Evolutionary conservation across 2,329 filamentous ascomycete species (phyloP).

Genomic region (Cercospora beticola): DNA sequence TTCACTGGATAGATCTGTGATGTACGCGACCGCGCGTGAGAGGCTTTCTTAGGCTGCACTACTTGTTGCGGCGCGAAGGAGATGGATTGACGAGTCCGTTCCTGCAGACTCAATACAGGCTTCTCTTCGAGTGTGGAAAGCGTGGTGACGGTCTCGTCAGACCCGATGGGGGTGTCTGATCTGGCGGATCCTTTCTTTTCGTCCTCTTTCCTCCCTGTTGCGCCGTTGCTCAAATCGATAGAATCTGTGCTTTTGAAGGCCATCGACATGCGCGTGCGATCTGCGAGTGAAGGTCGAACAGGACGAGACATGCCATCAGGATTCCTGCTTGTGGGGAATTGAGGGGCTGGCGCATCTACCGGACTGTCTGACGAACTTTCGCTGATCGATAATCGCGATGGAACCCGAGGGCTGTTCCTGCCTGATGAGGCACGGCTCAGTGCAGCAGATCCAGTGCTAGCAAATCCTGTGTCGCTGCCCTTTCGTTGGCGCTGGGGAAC

Average conservation of each 20-base stretch:
- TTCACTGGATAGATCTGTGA: slow-evolving; percentile 51
- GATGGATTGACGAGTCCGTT: slow-evolving; percentile 82
- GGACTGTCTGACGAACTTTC: slow-evolving; percentile 26
- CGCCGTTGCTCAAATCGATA: not conserved
- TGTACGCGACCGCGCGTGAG: slow-evolving; percentile 38
- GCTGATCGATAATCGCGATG: slow-evolving; percentile 16
- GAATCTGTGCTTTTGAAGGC: slow-evolving; percentile 32
- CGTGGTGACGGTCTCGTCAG: slow-evolving; percentile 37
- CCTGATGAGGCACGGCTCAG: slow-evolving; percentile 17
- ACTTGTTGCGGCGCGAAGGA: slow-evolving; percentile 53
- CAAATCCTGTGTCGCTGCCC: slow-evolving; percentile 17
- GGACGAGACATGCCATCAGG: slow-evolving; percentile 14
- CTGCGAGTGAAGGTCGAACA: slow-evolving; percentile 44
- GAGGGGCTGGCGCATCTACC: slow-evolving; percentile 15
- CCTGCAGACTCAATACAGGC: slow-evolving; percentile 53
- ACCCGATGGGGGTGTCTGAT: slow-evolving; percentile 17
- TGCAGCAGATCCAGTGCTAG: slow-evolving; percentile 2
- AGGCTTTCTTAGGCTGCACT: slow-evolving; percentile 29
- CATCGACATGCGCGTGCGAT: slow-evolving; percentile 51
- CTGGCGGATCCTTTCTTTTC: not conserved
- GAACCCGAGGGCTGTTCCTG: slow-evolving; percentile 15
- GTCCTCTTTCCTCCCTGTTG: not conserved
- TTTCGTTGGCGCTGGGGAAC: slow-evolving; percentile 18
- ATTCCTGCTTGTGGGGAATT: slow-evolving; percentile 11
- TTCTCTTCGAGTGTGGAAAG: not conserved